Percentiles rank a stretch among this genome's conserved stretches.
Conservation (phyloP, 371 early-diverging fungal genomes). For the Mortierella sp. region DNA sequence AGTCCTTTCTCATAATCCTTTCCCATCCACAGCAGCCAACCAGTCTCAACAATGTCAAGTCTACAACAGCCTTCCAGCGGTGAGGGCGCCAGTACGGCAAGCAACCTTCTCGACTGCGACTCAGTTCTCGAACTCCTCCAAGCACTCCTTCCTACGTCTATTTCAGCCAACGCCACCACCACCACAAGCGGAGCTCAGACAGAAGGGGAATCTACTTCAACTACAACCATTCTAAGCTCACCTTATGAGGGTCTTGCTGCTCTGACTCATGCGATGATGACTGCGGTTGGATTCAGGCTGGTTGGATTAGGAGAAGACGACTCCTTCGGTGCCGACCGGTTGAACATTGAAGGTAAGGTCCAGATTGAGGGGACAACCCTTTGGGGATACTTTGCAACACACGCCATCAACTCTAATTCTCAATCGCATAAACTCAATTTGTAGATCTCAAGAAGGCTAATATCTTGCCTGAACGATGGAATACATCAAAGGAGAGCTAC, state of each 20-base stretch:
- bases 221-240: slow-evolving; percentile 47
- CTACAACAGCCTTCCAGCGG: slow-evolving; percentile 21
- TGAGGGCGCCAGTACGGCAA: neutral
- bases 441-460: slow-evolving; percentile 52
- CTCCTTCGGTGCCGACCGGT: slow-evolving; percentile 54
- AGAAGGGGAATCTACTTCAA: neutral
- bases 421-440: neutral
- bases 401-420: neutral
- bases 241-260: slow-evolving; percentile 71
- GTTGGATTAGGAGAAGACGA: slow-evolving; percentile 76
- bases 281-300: slow-evolving; percentile 70
- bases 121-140: slow-evolving; percentile 35
- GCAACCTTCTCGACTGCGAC: slow-evolving; percentile 41
- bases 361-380: no score
- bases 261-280: slow-evolving; percentile 70
- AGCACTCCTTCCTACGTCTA: slow-evolving; percentile 17
- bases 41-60: slow-evolving; percentile 29
- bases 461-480: slow-evolving; percentile 70
- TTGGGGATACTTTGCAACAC: neutral
- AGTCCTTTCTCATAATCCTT: no score
- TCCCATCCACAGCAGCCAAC: neutral
- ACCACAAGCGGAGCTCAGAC: neutral
- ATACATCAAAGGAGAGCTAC: slow-evolving; percentile 65
- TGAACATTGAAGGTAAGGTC: slow-evolving; percentile 34
- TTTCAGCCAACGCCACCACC: slow-evolving; percentile 1